Conservation (phyloP, 306 rosid genomes). For the Chamaecrista fasciculata region DNA sequence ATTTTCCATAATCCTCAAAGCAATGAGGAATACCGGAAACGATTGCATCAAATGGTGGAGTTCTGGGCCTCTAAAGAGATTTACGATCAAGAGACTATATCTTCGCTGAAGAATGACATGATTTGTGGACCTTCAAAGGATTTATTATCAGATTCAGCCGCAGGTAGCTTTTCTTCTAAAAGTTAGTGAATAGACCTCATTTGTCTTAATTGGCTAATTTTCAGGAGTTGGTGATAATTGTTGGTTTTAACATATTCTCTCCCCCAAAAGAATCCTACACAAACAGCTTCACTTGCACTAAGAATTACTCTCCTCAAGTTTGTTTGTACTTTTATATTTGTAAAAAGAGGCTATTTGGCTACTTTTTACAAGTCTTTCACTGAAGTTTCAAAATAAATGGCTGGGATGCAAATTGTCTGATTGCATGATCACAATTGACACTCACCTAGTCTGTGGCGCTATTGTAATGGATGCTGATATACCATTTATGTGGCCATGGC, state of each 20-base stretch:
- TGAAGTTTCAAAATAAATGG: neutral
- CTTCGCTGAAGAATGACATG: conserved; percentile 66
- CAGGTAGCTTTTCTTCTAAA: conserved; percentile 46
- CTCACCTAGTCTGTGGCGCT: neutral
- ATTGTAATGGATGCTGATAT: neutral
- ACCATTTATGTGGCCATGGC: neutral
- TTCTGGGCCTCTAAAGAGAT: conserved; percentile 88
- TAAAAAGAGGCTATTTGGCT: too few species aligned
- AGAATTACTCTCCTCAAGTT: neutral
- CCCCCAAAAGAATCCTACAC: neutral
- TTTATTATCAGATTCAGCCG: conserved; percentile 50
- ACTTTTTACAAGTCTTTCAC: too few species aligned
- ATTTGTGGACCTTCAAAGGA: conserved; percentile 68
- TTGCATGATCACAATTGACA: neutral
- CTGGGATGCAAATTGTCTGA: neutral
- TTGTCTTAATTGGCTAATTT: conserved; percentile 7
- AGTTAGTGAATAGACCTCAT: conserved; percentile 7
- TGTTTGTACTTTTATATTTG: too few species aligned
- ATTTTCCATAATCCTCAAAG: conserved; percentile 88
- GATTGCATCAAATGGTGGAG: conserved; percentile 87
- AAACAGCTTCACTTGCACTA: neutral
- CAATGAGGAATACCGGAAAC: conserved; percentile 78
- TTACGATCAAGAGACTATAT: conserved; percentile 75
- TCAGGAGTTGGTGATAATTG: neutral
- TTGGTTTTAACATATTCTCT: conserved; percentile 16